These are phyloP conservation scores for Ophiocordyceps sinensis DNA, from an alignment of 2,329 filamentous ascomycete species.

Conservation along the genomic window DNA sequence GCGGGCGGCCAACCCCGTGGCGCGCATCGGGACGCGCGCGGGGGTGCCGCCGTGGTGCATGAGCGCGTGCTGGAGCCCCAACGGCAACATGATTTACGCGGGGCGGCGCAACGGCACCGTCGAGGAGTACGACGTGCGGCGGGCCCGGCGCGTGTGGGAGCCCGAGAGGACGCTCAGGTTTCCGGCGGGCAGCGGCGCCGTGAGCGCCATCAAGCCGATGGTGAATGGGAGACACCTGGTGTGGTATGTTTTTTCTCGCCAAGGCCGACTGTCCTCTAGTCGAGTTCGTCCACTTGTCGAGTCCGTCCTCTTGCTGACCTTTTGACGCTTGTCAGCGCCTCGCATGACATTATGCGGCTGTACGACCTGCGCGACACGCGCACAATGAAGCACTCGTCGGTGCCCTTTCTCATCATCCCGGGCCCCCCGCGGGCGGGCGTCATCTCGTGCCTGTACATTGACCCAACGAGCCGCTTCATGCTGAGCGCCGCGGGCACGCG, in stretches of 20 bases:
- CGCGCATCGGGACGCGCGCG: slow-evolving; percentile 59
- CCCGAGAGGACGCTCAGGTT: slow-evolving; percentile 75
- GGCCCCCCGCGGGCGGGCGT: slow-evolving; percentile 73
- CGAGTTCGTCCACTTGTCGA: slow-evolving; percentile 9
- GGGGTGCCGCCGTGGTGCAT: slow-evolving; percentile 93
- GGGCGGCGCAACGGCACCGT: slow-evolving; percentile 84
- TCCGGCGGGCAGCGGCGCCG: slow-evolving; percentile 74
- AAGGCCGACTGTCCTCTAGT: slow-evolving; percentile 12
- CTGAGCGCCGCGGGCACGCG: slow-evolving; percentile 81
- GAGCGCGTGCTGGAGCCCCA: slow-evolving; percentile 89
- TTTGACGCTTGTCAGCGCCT: slow-evolving; percentile 42
- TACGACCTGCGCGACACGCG: slow-evolving; percentile 69
- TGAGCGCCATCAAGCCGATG: slow-evolving; percentile 83
- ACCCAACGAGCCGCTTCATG: slow-evolving; percentile 82
- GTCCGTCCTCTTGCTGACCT: slow-evolving; percentile 9
- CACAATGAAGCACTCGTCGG: slow-evolving; percentile 56
- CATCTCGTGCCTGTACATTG: slow-evolving; percentile 73
- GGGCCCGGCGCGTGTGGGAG: slow-evolving; percentile 49
- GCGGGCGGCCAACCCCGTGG: slow-evolving; percentile 60
- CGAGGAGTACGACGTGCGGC: slow-evolving; percentile 84
- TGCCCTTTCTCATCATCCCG: slow-evolving; percentile 92
- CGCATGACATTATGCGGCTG: slow-evolving; percentile 81
- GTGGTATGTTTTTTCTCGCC: slow-evolving; percentile 33
- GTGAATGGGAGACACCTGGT: slow-evolving; percentile 83
- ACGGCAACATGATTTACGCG: slow-evolving; percentile 90